Base-by-base conservation (phyloP, 1,139 yeast species). In the Scheffersomyces illinoinensis region DNA sequence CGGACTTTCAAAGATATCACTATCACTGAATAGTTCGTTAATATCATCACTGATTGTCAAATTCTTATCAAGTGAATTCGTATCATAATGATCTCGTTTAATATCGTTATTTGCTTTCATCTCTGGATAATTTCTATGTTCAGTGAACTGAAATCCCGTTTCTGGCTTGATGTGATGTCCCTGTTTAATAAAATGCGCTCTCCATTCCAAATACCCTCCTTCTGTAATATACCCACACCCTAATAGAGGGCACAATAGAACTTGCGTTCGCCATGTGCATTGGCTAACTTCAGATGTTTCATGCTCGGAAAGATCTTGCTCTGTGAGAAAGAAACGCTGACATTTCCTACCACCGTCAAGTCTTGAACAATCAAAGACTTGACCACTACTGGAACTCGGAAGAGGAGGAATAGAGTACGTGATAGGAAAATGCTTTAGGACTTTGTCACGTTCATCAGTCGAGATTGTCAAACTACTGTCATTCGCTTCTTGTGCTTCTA, bases 191-290 rank as follows among this genome's bases (percentile, higher is more conserved):
- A 78, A 68, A 67, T 79, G 84, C 4, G 61, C 50, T 56, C 74
- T 64, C 76, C 78, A 77, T 43, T 70, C 75, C 18, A 66, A 58
- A 61, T 76, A 79, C 2, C 81, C 78, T 10, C 69, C 74, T 53
- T 76, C 81, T 0, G 82, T 76, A 71, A 76, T 72, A 60, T 65
- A 78, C 4, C 76, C 80, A 65, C 84, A 79, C 5, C 84, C 84
- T 48, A 79, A 64, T 23, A 79, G 60, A 1, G 84, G 83, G 61
- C 84, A 79, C 10, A 74, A 63, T 55, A 76, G 68, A 1, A 77
- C 77, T 58, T 76, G 81, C 18, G 64, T 68, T 57, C 69, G 72
- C 10, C 61, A 18, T 1, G 78, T 73, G 57, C 82, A 76, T 6
- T 61, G 26, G 7, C 53, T 56, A 2, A 72, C 69, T 26, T 57